Base-by-base conservation (phyloP, 345 rosid species). In the Erucastrum elatum region DNA sequence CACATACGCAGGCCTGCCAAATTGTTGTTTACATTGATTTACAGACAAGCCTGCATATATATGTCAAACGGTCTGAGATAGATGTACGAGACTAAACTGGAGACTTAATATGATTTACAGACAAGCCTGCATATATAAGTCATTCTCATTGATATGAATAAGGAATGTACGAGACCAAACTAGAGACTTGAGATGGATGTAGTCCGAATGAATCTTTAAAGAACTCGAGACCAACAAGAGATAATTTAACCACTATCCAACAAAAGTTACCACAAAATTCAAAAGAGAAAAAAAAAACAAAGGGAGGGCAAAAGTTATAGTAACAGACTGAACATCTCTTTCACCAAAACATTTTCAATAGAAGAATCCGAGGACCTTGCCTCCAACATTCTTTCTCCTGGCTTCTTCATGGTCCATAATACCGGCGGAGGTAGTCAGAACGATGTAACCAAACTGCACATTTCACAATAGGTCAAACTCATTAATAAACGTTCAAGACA, bases 331-430 rank as follows among this genome's bases (percentile, higher is more conserved):
- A 78, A 39, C 30, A 8, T 37, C 11, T 58, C 1, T 35, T 6
- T 66, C 33, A 31, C 21, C 35, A 8, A 1, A 26, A 26, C 63
- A 64, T 65, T 8, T 15, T 80, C 83, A 83, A n/a, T 83, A 83
- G 79, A 83, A 83, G 83, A 83, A 83, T 1, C 83, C 85, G 1
- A 83, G 83, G 10, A 83, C 85, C 70, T 83, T 83, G 74, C 85
- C 85, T 51, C 85, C 85, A 0, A 80, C 85, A 68, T 83, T 83
- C 79, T 83, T 83, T 35, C 85, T 71, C 64, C 85, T 76, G 3
- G 85, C 85, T 69, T 83, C 85, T 76, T 83, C 85, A 41, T 83
- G 85, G 51, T 83, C 85, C 85, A 83, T 80, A 46, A 83, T 83
- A 0, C 85, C 83, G 2, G 85, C 85, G 2, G 85, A 83, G 1